Base-by-base conservation (phyloP, 2,329 filamentous ascomycete genomes). In the Xylaria hypoxylon region DNA sequence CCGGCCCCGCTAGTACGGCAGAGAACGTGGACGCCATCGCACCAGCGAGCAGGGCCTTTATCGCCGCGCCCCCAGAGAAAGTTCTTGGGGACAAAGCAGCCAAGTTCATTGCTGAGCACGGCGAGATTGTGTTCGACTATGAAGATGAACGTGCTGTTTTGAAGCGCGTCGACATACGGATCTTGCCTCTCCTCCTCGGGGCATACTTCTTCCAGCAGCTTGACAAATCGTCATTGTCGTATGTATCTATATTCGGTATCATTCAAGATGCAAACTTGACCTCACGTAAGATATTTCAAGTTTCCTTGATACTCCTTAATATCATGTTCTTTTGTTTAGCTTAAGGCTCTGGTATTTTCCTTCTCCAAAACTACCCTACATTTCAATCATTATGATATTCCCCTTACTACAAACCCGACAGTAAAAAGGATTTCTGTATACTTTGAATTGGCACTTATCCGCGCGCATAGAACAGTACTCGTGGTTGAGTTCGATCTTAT, bases 401-500 rank as follows among this genome's bases (percentile, higher is more conserved):
- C 19, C 13, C 15, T 63, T 11, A 8, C 33, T 33, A 3, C 2
- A 26, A 17, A 40, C 24, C 38, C 5, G 1, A n/a, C 10, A 40
- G 33, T 2, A 15, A 26, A 31, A 4, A 42, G 19, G 13, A 45
- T 6, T 38, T 19, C 47, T 10, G 1, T 5, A 38, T 1, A 42
- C 40, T 8, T 13, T 8, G 17, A 28, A 47, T 22, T 44, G 1
- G 19, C 5, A 13, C 44, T 42, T 28, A 51, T 35, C 19, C 11
- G 4, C 5, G 15, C 40, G 8, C 22, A 33, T 47, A 70, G n/a
- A 83, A 80, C 19, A 86, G 61, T 80, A 83, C 74, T 89, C 87
- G 1, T 89, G 87, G 87, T 83, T 90, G 0, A 85, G 86, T 0
- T 88, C 86, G 1, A 84, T 90, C 58, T 78, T 90, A 15, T 90